Percentiles rank a stretch among this genome's conserved stretches.
Evolutionary conservation across 164 flowering plant genomes (phyloP).

Genomic region (Stephania yunnanensis): DNA sequence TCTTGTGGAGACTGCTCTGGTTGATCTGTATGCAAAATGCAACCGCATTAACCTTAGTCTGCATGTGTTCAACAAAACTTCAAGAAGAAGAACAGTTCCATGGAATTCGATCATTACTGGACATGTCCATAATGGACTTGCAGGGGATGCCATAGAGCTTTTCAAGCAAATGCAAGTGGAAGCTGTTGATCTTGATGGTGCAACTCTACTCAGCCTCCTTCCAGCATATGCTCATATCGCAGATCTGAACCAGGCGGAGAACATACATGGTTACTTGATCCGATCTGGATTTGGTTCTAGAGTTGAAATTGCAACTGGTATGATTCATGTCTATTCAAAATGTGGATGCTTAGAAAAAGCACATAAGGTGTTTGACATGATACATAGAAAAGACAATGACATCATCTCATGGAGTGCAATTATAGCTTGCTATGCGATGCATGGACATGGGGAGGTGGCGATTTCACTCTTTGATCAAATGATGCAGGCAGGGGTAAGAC

Average conservation of each 20-base stretch:
- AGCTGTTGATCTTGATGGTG: slow-evolving; percentile 36
- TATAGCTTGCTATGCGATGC: slow-evolving; percentile 60
- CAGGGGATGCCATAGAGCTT: slow-evolving; percentile 44
- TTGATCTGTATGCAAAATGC: slow-evolving; percentile 73
- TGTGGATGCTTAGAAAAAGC: slow-evolving; percentile 57
- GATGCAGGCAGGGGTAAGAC: slow-evolving; percentile 55
- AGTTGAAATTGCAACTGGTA: slow-evolving; percentile 40
- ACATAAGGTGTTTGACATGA: slow-evolving; percentile 39
- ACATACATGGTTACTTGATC: slow-evolving; percentile 49
- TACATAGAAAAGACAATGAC: slow-evolving; percentile 40
- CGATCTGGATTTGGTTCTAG: slow-evolving; percentile 42
- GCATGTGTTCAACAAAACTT: slow-evolving; percentile 35
- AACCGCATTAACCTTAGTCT: slow-evolving; percentile 30
- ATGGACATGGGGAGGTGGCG: slow-evolving; percentile 54
- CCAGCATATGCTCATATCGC: slow-evolving; percentile 61
- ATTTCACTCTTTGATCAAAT: slow-evolving; percentile 53
- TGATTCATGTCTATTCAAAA: slow-evolving; percentile 63
- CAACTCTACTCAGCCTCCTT: slow-evolving; percentile 55
- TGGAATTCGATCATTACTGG: slow-evolving; percentile 80
- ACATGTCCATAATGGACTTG: slow-evolving; percentile 37
- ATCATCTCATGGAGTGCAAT: slow-evolving; percentile 59
- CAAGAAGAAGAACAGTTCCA: slow-evolving; percentile 38
- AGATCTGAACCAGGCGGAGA: slow-evolving; percentile 52
- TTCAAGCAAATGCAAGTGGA: slow-evolving; percentile 55
- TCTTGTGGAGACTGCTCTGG: slow-evolving; percentile 55